phyloP scores from a whole-genome alignment of 306 rosid species.

The Amphicarpaea edgeworthii region DNA sequence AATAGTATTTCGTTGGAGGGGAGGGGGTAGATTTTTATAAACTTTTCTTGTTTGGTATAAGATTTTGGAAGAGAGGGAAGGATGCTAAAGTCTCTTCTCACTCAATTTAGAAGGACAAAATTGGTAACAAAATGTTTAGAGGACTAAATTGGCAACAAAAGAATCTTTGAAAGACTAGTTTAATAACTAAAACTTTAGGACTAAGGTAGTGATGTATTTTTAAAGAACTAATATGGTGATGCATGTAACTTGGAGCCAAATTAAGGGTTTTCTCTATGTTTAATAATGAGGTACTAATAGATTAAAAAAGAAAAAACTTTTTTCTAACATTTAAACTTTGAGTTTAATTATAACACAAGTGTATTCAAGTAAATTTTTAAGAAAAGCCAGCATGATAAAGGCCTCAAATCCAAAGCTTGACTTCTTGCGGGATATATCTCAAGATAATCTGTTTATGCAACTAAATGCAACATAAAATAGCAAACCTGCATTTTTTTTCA shows the following conservation, averaged over 20 bases:
- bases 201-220: not conserved
- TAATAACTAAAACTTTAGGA: not conserved
- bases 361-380: constrained; percentile 21
- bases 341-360: constrained; percentile 16
- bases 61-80: not conserved
- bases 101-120: not conserved
- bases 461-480: constrained; percentile 13
- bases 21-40: not conserved
- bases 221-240: not conserved
- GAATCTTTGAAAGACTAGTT: not conserved
- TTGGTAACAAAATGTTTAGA: not conserved
- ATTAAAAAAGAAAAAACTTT: not conserved
- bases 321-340: constrained; percentile 13
- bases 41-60: not conserved
- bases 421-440: constrained; percentile 39
- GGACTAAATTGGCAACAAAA: not conserved
- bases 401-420: constrained; percentile 7
- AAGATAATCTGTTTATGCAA: constrained; percentile 13
- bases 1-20: not conserved
- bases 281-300: not conserved
- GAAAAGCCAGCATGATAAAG: constrained; percentile 6
- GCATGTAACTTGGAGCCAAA: not conserved
- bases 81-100: not conserved
- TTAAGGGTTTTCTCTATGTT: not conserved
- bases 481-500: not conserved